A percentile compares a stretch with the other conserved stretches of the same genome.
Evolutionary conservation across 495 filamentous ascomycete species (phyloP).

Genomic region (Aspergillus asperescens): DNA sequence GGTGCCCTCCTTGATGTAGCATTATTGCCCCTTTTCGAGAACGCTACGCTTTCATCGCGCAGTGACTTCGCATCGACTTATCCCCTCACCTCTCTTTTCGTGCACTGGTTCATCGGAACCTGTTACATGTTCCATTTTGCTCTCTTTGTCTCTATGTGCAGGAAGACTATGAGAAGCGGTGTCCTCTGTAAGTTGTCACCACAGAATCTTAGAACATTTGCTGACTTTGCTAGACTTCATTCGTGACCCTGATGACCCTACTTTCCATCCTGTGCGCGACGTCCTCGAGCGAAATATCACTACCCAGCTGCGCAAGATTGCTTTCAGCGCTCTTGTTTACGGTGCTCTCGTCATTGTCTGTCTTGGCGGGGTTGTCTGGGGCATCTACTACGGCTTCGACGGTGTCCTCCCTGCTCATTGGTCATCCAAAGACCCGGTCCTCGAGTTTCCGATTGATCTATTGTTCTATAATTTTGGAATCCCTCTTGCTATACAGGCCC

Average conservation of each 20-base stretch:
- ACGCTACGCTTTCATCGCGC: conserved; percentile 68
- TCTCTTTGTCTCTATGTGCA: conserved; percentile 97
- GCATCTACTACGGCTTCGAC: conserved; percentile 59
- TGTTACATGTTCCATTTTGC: conserved; percentile 99
- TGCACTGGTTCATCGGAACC: conserved; percentile 98
- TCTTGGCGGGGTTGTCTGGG: conserved; percentile 93
- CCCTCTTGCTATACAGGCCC: conserved; percentile 72
- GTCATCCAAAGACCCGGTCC: conserved; percentile 80
- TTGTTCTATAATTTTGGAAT: conserved; percentile 96
- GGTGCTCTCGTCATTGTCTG: conserved; percentile 89
- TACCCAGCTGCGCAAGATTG: conserved; percentile 92
- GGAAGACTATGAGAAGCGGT: conserved; percentile 90
- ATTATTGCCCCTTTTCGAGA: conserved; percentile 79
- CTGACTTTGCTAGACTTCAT: conserved; percentile 71
- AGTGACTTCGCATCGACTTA: conserved; percentile 67
- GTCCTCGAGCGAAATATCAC: conserved; percentile 90
- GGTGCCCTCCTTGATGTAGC: conserved; percentile 86
- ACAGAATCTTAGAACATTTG: neutral
- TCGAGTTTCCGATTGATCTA: conserved; percentile 92
- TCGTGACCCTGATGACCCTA: conserved; percentile 95
- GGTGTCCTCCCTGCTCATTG: conserved; percentile 85
- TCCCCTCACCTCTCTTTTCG: conserved; percentile 83
- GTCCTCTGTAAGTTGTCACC: conserved; percentile 67
- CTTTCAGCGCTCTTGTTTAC: conserved; percentile 93
- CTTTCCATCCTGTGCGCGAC: conserved; percentile 95